phyloP scores from a whole-genome alignment of 176 grass and related monocot genomes.

The Musa itinerans region DNA sequence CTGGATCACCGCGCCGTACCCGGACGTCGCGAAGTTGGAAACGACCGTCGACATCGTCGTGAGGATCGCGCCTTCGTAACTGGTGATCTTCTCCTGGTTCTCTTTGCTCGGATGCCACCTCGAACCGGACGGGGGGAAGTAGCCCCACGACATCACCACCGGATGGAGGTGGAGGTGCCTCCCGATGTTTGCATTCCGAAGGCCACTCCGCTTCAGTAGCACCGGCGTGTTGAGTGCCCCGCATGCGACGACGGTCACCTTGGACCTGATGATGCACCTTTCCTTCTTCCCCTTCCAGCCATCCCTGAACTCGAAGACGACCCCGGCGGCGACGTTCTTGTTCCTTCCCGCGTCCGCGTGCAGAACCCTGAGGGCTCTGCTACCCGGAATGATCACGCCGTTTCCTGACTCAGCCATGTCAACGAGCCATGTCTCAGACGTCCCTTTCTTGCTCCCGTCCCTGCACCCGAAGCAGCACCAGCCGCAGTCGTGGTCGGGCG shows the following conservation, averaged over 20 bases:
- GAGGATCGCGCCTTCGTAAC: constrained; percentile 16
- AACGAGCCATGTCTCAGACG: constrained; percentile 15
- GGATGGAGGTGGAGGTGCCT: constrained; percentile 27
- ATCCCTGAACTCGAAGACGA: background rate
- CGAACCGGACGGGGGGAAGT: background rate
- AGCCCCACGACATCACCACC: constrained; percentile 22
- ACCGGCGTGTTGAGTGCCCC: constrained; percentile 21
- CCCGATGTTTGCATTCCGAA: constrained; percentile 19
- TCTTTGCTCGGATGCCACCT: background rate
- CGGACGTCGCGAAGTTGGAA: background rate
- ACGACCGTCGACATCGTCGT: constrained; percentile 5
- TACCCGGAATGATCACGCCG: constrained; percentile 11
- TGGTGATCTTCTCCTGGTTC: background rate
- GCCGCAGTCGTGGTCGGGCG: constrained; percentile 23
- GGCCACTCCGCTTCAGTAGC: constrained; percentile 19
- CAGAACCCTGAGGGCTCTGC: constrained; percentile 5
- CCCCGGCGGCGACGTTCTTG: constrained; percentile 1
- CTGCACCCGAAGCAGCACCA: constrained; percentile 24
- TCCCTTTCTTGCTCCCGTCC: constrained; percentile 17
- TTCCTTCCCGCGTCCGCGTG: constrained; percentile 1
- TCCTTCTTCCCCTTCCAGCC: no score
- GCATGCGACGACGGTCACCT: constrained; percentile 21
- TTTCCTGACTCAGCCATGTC: constrained; percentile 16
- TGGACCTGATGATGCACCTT: background rate
- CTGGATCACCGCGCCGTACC: constrained; percentile 5